Conservation (phyloP, 2,329 filamentous ascomycete genomes). For the Coleophoma eucalyptorum region DNA sequence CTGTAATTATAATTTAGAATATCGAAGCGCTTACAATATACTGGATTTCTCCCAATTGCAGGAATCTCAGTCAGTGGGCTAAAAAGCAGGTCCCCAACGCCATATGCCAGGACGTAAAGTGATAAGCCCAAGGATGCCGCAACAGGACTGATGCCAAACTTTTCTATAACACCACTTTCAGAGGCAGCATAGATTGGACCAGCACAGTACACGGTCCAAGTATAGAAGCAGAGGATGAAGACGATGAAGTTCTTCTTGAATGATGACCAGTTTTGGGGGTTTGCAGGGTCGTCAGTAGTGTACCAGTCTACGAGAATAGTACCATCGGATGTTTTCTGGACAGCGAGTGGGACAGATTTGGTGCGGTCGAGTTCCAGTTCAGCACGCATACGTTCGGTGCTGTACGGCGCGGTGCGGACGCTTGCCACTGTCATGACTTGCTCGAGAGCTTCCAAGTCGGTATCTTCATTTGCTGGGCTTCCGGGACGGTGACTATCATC, state of each 20-base stretch:
- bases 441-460: no score
- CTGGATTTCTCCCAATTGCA: not conserved
- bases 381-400: no score
- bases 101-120: conserved; percentile 54
- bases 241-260: conserved; percentile 37
- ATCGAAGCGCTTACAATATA: no score
- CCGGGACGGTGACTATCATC: no score
- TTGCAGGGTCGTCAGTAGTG: conserved; percentile 37
- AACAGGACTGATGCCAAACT: conserved; percentile 47
- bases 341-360: no score
- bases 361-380: no score
- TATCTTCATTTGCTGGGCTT: no score
- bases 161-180: conserved; percentile 18
- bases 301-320: conserved; percentile 5
- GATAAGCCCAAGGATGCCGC: conserved; percentile 51
- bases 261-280: conserved; percentile 49
- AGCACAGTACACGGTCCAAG: conserved; percentile 50
- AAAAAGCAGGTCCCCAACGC: conserved; percentile 55
- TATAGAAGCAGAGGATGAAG: conserved; percentile 36
- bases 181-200: conserved; percentile 40
- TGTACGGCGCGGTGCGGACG: not conserved
- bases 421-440: not conserved
- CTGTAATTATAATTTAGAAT: no score
- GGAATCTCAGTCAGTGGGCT: conserved; percentile 53
- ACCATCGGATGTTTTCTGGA: not conserved